Evolutionary conservation across 2,329 filamentous ascomycete genomes (phyloP).

Genomic region (Thelonectria rubi): DNA sequence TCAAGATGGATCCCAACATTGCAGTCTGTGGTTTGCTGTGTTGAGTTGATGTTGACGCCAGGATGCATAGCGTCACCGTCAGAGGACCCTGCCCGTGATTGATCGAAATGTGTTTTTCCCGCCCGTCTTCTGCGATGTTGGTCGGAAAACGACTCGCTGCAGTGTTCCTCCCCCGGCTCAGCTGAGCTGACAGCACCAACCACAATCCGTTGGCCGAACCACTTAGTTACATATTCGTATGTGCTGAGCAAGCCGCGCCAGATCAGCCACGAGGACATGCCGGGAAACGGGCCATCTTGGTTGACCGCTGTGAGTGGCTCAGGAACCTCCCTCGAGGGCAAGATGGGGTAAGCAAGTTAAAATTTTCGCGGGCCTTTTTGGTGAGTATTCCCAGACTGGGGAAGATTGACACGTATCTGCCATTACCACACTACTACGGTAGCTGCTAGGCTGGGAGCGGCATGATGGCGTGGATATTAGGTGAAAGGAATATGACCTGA

Average conservation of each 20-base stretch:
- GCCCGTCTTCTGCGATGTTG: background rate
- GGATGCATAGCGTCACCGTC: no score
- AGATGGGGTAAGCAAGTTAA: conserved; percentile 7
- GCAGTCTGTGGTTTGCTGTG: background rate
- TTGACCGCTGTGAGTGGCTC: conserved; percentile 22
- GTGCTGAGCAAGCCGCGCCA: conserved; percentile 10
- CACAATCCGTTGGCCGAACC: conserved; percentile 21
- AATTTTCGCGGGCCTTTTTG: conserved; percentile 3
- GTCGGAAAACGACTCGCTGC: conserved; percentile 4
- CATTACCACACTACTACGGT: background rate
- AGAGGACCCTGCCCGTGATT: background rate
- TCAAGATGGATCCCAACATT: background rate
- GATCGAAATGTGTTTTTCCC: background rate
- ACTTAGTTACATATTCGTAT: conserved; percentile 6
- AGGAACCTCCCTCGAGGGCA: conserved; percentile 1
- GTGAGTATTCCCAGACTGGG: background rate
- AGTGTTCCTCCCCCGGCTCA: conserved; percentile 28
- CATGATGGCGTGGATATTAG: background rate
- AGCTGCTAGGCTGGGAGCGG: background rate
- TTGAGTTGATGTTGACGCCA: background rate
- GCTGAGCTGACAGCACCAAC: conserved; percentile 36
- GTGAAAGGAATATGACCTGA: background rate
- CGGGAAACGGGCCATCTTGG: conserved; percentile 18
- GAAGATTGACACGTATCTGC: background rate
- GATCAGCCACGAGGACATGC: conserved; percentile 10